Evolutionary conservation across 164 flowering plant genomes (phyloP), one percentile per base, ranked within the genome.

Genomic region (Magnolia sinica): DNA sequence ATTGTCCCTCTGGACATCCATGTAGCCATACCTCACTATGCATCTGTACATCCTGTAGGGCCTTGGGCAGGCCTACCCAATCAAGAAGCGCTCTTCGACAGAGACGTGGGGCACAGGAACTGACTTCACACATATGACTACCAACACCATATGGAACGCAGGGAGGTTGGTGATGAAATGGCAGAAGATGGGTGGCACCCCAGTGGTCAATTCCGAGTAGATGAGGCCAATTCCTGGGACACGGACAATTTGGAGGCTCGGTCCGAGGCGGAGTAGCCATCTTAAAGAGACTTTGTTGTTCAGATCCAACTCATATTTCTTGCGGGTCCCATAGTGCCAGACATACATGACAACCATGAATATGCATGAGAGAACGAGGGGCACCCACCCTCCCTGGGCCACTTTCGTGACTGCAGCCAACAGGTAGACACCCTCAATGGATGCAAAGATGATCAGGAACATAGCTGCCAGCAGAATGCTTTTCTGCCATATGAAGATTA

Each of bases 121-220:
- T 11, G 92, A 90, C 76, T 94, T 94, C 7, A 94, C 93, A 79
- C 97, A 94, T 37, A 94, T 95, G 80, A 94, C 91, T 49, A 91
- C 98, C 61, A 91, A 75, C 58, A 94, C 94, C 65, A 87, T 86
- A 80, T 94, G 98, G 72, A 94, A 92, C 37, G 98, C 95, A 7
- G 97, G 98, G 63, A 93, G 92, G 79, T 93, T 93, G 10, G 98
- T 93, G 23, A 93, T 91, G 79, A 93, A 93, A 79, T 93, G 98
- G 50, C 95, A 89, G 79, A 94, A 94, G 77, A 94, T 90, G 7
- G 98, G 75, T 51, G 98, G 98, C 8, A 94, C 91, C 65, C 98
- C 98, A 2, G 94, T 90, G 1, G 93, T 97, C 75, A 94, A 76
- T 81, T 94, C 98, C 1, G 94, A 88, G 85, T 94, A 94, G 71